A percentile compares a stretch with the other conserved stretches of the same genome.
phyloP scores from a whole-genome alignment of 352 stramenopile species.

The Globisporangium acanthophoron region DNA sequence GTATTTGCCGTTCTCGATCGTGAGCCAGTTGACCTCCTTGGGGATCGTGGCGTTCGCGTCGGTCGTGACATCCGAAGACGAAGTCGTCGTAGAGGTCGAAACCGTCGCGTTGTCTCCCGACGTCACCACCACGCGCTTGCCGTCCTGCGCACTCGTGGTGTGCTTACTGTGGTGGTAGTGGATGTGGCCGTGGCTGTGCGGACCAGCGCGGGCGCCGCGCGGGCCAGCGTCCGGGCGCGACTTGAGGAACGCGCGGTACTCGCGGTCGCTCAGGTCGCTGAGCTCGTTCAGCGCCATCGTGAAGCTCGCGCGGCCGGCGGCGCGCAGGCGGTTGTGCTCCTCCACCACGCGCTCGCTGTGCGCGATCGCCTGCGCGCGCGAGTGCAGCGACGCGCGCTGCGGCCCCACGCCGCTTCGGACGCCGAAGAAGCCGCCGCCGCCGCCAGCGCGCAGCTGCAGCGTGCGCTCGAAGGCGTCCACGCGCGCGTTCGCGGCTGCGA shows the following conservation, averaged over 20 bases:
- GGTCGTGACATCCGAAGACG: not conserved
- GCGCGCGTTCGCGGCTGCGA: slow-evolving; percentile 1
- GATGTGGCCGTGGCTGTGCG: slow-evolving; percentile 6
- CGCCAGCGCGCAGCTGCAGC: slow-evolving; percentile 5
- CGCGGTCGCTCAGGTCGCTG: slow-evolving; percentile 57
- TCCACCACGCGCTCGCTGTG: slow-evolving; percentile 35
- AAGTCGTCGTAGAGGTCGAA: slow-evolving; percentile 1
- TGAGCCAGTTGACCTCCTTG: slow-evolving; percentile 61
- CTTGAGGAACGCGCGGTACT: slow-evolving; percentile 57
- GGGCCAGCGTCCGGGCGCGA: slow-evolving; percentile 31
- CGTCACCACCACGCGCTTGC: slow-evolving; percentile 3
- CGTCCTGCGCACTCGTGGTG: not conserved
- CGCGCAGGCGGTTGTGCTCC: slow-evolving; percentile 38
- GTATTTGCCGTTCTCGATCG: slow-evolving; percentile 67
- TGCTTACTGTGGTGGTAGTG: not conserved
- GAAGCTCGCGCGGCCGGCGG: slow-evolving; percentile 31
- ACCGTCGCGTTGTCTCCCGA: not conserved
- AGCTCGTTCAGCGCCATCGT: slow-evolving; percentile 62
- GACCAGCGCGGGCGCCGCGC: not conserved
- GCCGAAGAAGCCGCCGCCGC: slow-evolving; percentile 3
- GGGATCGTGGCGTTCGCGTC: slow-evolving; percentile 24
- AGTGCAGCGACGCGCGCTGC: slow-evolving; percentile 31
- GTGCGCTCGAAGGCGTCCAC: slow-evolving; percentile 7
- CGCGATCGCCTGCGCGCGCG: slow-evolving; percentile 36
- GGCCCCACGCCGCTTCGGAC: slow-evolving; percentile 23